Base-by-base conservation (phyloP, 768 basidiomycete species). In the Hebeloma cylindrosporum region DNA sequence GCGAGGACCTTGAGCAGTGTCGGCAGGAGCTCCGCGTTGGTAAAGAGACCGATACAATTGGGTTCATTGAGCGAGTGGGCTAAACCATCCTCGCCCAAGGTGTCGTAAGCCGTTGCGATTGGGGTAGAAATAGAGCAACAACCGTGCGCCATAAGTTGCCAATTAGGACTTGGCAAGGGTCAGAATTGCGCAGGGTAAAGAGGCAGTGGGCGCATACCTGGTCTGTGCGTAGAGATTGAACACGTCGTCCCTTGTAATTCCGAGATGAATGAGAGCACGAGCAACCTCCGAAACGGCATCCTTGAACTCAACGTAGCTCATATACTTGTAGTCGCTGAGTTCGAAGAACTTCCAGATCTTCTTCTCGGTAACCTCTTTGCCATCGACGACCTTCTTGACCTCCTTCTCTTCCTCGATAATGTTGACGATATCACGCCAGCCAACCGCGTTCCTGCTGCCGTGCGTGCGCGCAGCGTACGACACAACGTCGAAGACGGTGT, bases 301-400 rank as follows among this genome's bases (percentile, higher is more conserved):
- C 58, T 83, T 74, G 48, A 94, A 73, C 54, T 92, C 79, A 50
- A 84, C 55, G 64, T 80, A 97, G 40, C 65, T 79, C 58, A 86
- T 67, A 64, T 83, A 97, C 67, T 90, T 80, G 77, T 87, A 97
- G 50, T 87, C 86, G 65, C 85, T 86, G 46, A 98, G 77, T 65
- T 93, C 79, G 67, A 91, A 99, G 68, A 86, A 98, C 61, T 87
- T 91, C 95, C 95, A 99, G 44, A 76, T 90, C 79, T 99, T 99
- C 64, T 71, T 90, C 74, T 98, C 88, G 3, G 67, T 81, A 22
- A 83, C 74, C 63, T 92, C 80, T 64, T 93, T 84, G 23, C 94
- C 95, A 4, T 75, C 84, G 31, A 93, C 81, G 22, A 73, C 69
- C 74, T 93, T 94, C 60, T 78, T 85, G 25, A 97, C 79, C 58